These are phyloP conservation scores for Athelia sp. DNA, from an alignment of 1,284 basidiomycete species.

Conservation along the genomic window DNA sequence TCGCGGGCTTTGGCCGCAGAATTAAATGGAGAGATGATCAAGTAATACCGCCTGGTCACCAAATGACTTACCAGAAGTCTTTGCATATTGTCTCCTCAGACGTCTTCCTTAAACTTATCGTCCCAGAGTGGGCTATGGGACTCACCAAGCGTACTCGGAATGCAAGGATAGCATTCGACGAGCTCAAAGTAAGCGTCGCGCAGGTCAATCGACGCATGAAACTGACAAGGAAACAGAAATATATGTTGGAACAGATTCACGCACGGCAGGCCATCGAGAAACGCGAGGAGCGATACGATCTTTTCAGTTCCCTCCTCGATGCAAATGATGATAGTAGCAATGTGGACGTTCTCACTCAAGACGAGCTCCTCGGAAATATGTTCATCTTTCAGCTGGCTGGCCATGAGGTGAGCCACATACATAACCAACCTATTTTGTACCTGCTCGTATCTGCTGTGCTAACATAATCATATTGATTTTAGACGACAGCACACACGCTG, in stretches of 20 bases:
- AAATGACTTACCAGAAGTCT: constrained; percentile 53
- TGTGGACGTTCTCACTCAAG: constrained; percentile 35
- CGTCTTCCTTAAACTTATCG: constrained; percentile 35
- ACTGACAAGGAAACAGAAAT: constrained; percentile 27
- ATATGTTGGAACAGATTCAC: constrained; percentile 54
- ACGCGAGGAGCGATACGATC: constrained; percentile 43
- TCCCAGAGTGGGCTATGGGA: constrained; percentile 41
- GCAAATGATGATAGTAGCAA: constrained; percentile 33
- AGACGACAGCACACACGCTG: constrained; percentile 52
- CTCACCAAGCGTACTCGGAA: constrained; percentile 32
- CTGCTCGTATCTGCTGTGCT: too few species aligned
- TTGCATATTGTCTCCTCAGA: constrained; percentile 41
- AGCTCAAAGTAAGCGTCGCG: constrained; percentile 35
- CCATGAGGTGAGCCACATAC: constrained; percentile 51
- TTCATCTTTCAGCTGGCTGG: constrained; percentile 57
- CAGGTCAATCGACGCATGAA: background rate
- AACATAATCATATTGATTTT: constrained; percentile 11
- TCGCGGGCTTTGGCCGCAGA: constrained; percentile 49
- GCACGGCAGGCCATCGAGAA: constrained; percentile 31
- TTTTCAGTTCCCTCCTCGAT: constrained; percentile 50
- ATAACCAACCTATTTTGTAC: too few species aligned
- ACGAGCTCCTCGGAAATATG: constrained; percentile 42
- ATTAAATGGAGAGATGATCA: constrained; percentile 46
- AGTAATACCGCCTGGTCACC: constrained; percentile 37
- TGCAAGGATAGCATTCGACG: constrained; percentile 37